Conservation (phyloP, 805 yeast species). For the Wickerhamomyces mucosus region DNA sequence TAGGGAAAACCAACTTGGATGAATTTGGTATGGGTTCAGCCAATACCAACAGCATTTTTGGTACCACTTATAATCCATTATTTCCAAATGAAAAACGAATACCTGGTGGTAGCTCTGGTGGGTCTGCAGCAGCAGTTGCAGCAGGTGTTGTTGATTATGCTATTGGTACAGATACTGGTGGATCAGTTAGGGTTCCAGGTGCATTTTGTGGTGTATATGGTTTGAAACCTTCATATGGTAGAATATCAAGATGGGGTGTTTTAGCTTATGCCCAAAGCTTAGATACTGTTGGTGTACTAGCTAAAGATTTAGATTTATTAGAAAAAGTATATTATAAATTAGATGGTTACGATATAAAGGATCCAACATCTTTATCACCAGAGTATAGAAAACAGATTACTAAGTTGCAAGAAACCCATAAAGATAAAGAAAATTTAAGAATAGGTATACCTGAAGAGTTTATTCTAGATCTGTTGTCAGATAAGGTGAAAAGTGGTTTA, state of each 20-base stretch:
- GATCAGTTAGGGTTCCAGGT: slow-evolving; percentile 89
- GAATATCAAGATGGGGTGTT: slow-evolving; percentile 88
- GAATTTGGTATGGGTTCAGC: slow-evolving; percentile 97
- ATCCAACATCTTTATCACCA: slow-evolving; percentile 59
- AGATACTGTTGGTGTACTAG: slow-evolving; percentile 85
- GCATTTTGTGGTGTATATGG: slow-evolving; percentile 79
- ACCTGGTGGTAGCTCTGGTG: slow-evolving; percentile 94
- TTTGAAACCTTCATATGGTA: slow-evolving; percentile 89
- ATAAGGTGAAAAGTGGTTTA: slow-evolving; percentile 39
- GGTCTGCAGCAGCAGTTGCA: slow-evolving; percentile 89
- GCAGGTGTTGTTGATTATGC: slow-evolving; percentile 62
- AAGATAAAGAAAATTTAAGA: slow-evolving; percentile 22
- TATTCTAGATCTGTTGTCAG: slow-evolving; percentile 43
- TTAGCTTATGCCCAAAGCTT: slow-evolving; percentile 87
- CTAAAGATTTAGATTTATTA: slow-evolving; percentile 37
- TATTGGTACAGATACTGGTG: slow-evolving; percentile 96
- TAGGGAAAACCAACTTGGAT: slow-evolving; percentile 88
- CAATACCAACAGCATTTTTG: slow-evolving; percentile 45
- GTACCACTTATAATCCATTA: slow-evolving; percentile 49
- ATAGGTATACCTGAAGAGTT: slow-evolving; percentile 75
- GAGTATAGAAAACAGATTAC: slow-evolving; percentile 21
- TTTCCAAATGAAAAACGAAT: slow-evolving; percentile 29
- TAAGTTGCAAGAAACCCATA: background rate
- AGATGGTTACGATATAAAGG: slow-evolving; percentile 57
- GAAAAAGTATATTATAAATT: slow-evolving; percentile 43